Evolutionary conservation across 495 filamentous ascomycete species (phyloP).

Genomic region (Lepraria neglecta): DNA sequence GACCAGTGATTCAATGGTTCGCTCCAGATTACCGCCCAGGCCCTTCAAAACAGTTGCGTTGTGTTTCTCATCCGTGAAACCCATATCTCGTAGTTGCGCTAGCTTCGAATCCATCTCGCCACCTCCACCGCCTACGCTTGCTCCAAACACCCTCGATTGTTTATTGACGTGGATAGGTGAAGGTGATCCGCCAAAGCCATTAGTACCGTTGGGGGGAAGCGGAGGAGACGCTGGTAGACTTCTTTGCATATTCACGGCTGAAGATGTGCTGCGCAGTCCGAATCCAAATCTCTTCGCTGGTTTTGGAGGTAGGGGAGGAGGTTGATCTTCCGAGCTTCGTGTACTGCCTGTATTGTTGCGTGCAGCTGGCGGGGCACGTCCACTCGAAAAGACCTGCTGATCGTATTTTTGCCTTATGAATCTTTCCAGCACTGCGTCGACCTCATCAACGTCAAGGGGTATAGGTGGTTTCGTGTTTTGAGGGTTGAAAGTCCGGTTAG

Average conservation of each 20-base stretch:
- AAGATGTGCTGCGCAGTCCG: conserved; percentile 62
- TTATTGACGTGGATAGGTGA: conserved; percentile 44
- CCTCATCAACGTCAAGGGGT: conserved; percentile 83
- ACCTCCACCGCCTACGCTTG: conserved; percentile 54
- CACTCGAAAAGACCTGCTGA: conserved; percentile 51
- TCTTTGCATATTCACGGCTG: conserved; percentile 51
- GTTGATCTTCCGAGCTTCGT: conserved; percentile 45
- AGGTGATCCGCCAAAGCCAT: conserved; percentile 19
- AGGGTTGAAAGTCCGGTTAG: conserved; percentile 85
- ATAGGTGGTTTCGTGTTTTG: conserved; percentile 71
- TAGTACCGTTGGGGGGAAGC: conserved; percentile 25
- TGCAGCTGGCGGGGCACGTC: conserved; percentile 29
- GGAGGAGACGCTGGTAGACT: conserved; percentile 34
- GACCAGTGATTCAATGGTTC: conserved; percentile 73
- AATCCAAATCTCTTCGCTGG: conserved; percentile 70
- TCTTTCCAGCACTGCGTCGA: conserved; percentile 85
- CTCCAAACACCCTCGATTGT: conserved; percentile 60
- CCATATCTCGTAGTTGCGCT: conserved; percentile 78
- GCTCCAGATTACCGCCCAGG: conserved; percentile 74
- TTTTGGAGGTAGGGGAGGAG: conserved; percentile 82
- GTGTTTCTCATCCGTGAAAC: conserved; percentile 76
- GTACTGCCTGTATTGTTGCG: conserved; percentile 47
- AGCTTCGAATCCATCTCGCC: conserved; percentile 63
- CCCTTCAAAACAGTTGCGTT: conserved; percentile 75
- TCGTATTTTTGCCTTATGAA: conserved; percentile 94